These are phyloP conservation scores for Glebionis coronaria DNA, from an alignment of 129 eudicot species.

Conservation along the genomic window DNA sequence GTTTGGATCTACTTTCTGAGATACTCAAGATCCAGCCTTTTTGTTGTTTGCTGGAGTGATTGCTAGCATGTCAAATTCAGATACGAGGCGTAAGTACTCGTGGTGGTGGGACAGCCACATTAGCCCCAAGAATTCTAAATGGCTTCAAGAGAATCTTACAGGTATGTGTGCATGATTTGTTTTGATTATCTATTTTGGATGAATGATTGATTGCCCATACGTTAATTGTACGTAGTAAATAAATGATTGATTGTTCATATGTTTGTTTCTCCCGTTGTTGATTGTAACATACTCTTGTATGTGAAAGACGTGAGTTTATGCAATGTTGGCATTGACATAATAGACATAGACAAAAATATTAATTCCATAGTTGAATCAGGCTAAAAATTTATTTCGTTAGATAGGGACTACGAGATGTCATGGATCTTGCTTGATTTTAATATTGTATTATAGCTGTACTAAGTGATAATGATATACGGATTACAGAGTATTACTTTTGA, in stretches of 20 bases:
- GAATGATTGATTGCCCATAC: slow-evolving; percentile 12
- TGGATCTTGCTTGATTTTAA: no score
- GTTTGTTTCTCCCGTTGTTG: neutral
- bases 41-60: slow-evolving; percentile 48
- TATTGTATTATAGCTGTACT: no score
- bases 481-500: no score
- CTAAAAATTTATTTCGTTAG: no score
- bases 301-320: no score
- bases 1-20: slow-evolving; percentile 32
- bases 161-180: slow-evolving; percentile 43
- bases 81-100: slow-evolving; percentile 78
- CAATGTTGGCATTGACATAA: no score
- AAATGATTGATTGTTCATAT: neutral
- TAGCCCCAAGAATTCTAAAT: slow-evolving; percentile 96
- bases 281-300: no score
- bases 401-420: no score
- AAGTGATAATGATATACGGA: no score
- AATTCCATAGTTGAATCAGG: no score
- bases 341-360: no score
- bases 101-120: slow-evolving; percentile 99
- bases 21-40: slow-evolving; percentile 35
- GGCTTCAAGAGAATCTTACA: slow-evolving; percentile 97
- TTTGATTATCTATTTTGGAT: neutral
- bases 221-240: neutral
- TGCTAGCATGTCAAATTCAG: slow-evolving; percentile 55